A percentile compares a stretch with the other conserved stretches of the same genome.
Evolutionary conservation across 2,329 filamentous ascomycete genomes (phyloP).

Genomic region (Bipolaris cookei): DNA sequence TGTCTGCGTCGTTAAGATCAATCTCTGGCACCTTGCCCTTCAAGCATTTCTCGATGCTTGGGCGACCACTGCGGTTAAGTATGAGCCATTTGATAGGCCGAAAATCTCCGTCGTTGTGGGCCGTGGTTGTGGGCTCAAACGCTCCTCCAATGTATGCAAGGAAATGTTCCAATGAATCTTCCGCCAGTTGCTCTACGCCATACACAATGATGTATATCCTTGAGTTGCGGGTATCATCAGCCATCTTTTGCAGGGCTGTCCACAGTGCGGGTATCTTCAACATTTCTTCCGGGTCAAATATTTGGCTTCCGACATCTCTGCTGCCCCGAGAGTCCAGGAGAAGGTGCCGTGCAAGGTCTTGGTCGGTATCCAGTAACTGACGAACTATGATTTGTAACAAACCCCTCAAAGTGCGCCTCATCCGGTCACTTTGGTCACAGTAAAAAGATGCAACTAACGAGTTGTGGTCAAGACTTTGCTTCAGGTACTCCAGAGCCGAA

Average conservation of each 20-base stretch:
- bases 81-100: slow-evolving; percentile 28
- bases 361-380: slow-evolving; percentile 27
- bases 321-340: slow-evolving; percentile 27
- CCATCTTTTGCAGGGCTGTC: slow-evolving; percentile 29
- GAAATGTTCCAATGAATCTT: slow-evolving; percentile 28
- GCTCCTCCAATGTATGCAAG: slow-evolving; percentile 18
- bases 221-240: slow-evolving; percentile 10
- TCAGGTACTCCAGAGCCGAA: slow-evolving; percentile 26
- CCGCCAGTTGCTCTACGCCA: slow-evolving; percentile 28
- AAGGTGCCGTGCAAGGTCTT: slow-evolving; percentile 28
- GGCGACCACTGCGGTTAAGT: slow-evolving; percentile 28
- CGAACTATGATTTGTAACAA: slow-evolving; percentile 27
- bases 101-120: slow-evolving; percentile 4
- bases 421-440: slow-evolving; percentile 31
- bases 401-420: slow-evolving; percentile 21
- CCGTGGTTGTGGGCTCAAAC: not conserved
- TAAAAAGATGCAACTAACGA: slow-evolving; percentile 30
- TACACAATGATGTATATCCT: slow-evolving; percentile 29
- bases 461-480: slow-evolving; percentile 4
- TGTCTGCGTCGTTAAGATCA: slow-evolving; percentile 27
- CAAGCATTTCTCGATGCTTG: slow-evolving; percentile 26
- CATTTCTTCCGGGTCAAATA: slow-evolving; percentile 25
- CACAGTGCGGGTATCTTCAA: slow-evolving; percentile 25
- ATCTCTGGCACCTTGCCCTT: slow-evolving; percentile 23
- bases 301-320: slow-evolving; percentile 24